Conservation (phyloP, 2,329 filamentous ascomycete genomes). For the Dactylellina parvicollis region DNA sequence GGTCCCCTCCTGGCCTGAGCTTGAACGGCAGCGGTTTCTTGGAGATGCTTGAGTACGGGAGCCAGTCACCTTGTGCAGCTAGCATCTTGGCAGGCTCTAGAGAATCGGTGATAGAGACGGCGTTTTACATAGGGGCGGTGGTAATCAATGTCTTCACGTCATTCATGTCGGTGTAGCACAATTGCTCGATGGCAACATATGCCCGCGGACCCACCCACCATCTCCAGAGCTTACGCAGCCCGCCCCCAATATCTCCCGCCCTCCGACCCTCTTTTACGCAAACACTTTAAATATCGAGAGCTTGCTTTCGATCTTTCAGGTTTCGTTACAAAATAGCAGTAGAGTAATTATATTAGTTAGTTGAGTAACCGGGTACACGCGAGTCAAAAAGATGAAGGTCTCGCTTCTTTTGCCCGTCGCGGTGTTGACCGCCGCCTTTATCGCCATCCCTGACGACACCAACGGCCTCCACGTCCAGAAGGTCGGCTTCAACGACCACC, state of each 20-base stretch:
- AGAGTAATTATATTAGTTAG: not conserved
- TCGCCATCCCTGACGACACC: constrained; percentile 46
- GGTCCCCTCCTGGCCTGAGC: not conserved
- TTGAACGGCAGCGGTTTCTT: not conserved
- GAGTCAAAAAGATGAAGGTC: constrained; percentile 42
- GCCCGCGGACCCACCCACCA: not conserved
- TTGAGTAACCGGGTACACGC: not conserved
- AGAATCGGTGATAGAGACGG: no score
- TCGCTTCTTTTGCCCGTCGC: constrained; percentile 48
- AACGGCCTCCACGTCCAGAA: constrained; percentile 1
- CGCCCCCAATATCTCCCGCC: no score
- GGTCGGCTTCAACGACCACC: constrained; percentile 21
- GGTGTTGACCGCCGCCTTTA: constrained; percentile 36
- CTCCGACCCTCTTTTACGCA: no score
- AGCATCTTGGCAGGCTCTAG: no score
- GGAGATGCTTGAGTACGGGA: not conserved
- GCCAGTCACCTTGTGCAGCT: not conserved
- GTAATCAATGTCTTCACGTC: not conserved
- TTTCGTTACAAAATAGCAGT: no score
- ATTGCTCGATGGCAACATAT: not conserved
- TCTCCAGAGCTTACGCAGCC: not conserved
- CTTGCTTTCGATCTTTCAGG: no score
- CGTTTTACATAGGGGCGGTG: not conserved
- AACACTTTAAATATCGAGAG: no score
- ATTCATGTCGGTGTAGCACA: no score